Evolutionary conservation across 2,329 filamentous ascomycete species (phyloP), one percentile per base, ranked within the genome.

Genomic region (Amphichorda felina): DNA sequence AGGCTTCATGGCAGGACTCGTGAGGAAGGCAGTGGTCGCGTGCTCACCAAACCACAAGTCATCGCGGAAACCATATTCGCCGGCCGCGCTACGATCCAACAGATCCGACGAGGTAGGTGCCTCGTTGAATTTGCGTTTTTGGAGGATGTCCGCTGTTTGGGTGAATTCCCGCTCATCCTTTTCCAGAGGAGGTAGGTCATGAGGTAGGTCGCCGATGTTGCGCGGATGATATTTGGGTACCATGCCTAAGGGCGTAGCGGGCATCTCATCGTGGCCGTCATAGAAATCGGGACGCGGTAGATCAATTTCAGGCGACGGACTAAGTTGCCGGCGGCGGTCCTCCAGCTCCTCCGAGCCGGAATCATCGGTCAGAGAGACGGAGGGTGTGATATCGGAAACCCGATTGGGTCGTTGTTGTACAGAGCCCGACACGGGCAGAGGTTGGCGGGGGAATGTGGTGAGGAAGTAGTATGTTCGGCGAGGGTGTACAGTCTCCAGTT

Each of bases 151-250:
- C 13, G 91, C 91, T 2, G 88, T 96, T 60, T 94, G 85, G 6
- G 89, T 95, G 53, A 98, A 98, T 58, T 96, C 91, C 51, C 82
- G 84, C 66, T 96, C 89, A 48, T 96, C 89, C 49, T 83, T 86
- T 61, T 96, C 89, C 26, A 96, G 68, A 13, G 87, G 86, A 35
- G 89, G 88, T 43, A 85, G 91, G 17, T 82, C 77, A n/a, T 80
- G 82, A 40, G 83, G 77, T 40, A 55, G 49, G 45, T 60, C 51
- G 48, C 57, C 56, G 33, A 58, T 53, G 34, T 59, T 49, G 22
- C 57, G 60, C 30, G 64, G 59, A 7, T 79, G 72, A 48, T 33
- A 30, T 30, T 35, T 38, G 29, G 36, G 33, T 13, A 40, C 19
- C 6, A 75, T 75, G 9, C 75, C 72, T 37, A 73, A 72, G 10